Evolutionary conservation across 305 asterid species (phyloP), one percentile per base, ranked within the genome.

Genomic region (Fraxinus angustifolia): DNA sequence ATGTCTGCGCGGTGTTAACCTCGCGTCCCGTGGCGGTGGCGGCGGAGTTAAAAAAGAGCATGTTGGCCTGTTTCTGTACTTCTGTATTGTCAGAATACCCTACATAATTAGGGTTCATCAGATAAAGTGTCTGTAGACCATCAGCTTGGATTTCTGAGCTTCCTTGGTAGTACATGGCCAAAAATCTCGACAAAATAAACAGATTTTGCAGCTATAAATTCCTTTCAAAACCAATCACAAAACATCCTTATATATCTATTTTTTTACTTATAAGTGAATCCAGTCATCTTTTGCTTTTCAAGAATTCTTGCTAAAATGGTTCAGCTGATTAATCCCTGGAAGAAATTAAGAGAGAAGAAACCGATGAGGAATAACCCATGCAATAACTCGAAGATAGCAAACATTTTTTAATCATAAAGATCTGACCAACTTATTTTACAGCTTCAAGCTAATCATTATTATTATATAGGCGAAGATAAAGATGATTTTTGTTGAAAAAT

Each of bases 121-220:
- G 91, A 83, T 88, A 87, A 34, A 93, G 92, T 50, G 96, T 91
- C 45, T 91, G 97, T 80, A 93, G 84, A 16, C 90, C 92, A 83
- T 93, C 97, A 8, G 76, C 87, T 84, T 92, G 93, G 83, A 89
- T 87, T 87, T 90, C 93, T 33, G 93, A 85, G 84, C 89, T 85
- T 2, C 90, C 91, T 82, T 88, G 92, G 84, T 88, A 90, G 90
- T 88, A 90, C 91, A 88, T 90, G 10, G 87, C 94, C 85, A 83
- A 80, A 28, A 36, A 81, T 79, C 19, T 67, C 42, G 68, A 68
- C 36, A 19, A 33, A 48, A 26, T 42, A 33, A 19, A 56, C 67
- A 56, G 67, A 56, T 56, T 56, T 19, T 56, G 67, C 67, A 56
- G 67, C 28, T 56, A 17, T 6, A 56, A 56, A 56, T 17, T 19